phyloP scores from a whole-genome alignment of 139 green algal species.

The Monoraphidium neglectum region DNA sequence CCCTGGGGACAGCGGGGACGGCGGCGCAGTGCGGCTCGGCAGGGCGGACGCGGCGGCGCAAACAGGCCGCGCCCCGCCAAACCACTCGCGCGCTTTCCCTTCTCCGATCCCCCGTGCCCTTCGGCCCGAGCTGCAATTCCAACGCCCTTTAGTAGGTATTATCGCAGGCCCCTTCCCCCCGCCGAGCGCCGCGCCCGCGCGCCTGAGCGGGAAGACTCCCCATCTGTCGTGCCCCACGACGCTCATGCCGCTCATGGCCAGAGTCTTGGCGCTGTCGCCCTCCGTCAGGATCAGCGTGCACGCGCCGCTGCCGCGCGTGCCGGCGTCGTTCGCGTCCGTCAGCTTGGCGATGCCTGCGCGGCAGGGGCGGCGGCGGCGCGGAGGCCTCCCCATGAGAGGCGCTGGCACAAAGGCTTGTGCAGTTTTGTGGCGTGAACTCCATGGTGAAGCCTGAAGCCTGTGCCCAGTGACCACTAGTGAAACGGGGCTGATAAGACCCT shows the following conservation, averaged over 20 bases:
- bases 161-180: no score
- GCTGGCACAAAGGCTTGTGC: neutral
- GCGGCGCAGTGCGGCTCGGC: no score
- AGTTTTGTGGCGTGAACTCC: neutral
- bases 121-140: no score
- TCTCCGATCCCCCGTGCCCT: no score
- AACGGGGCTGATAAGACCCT: no score
- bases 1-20: conserved; percentile 45
- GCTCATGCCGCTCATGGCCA: conserved; percentile 92
- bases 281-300: conserved; percentile 99
- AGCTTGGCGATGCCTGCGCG: conserved; percentile 94
- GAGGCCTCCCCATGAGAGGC: neutral
- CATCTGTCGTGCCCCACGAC: conserved; percentile 96
- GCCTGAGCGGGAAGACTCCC: conserved; percentile 97
- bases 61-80: no score
- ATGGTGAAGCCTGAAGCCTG: no score
- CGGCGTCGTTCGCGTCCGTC: conserved; percentile 97
- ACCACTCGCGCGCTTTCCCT: no score
- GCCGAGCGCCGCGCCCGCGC: neutral
- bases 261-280: conserved; percentile 96
- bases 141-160: no score
- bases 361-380: neutral
- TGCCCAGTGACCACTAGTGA: no score
- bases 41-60: no score
- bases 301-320: conserved; percentile 75